phyloP scores from a whole-genome alignment of 2,329 filamentous ascomycete genomes.

The Colletotrichum sp. region DNA sequence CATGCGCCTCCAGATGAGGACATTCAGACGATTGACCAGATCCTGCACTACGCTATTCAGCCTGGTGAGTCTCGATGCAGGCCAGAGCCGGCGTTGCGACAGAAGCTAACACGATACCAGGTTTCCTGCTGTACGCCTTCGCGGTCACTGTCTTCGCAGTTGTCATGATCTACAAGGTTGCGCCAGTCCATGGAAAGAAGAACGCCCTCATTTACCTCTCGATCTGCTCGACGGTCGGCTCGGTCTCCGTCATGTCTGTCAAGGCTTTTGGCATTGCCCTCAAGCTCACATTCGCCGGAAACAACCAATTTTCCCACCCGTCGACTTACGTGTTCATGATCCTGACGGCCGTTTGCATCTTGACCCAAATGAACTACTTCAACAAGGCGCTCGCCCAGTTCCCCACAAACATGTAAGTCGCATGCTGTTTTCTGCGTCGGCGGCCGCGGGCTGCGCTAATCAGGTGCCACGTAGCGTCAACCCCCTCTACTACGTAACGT shows the following conservation, averaged over 20 bases:
- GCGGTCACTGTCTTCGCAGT: constrained; percentile 82
- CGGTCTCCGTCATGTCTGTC: constrained; percentile 98
- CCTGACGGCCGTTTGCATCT: constrained; percentile 87
- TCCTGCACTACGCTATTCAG: constrained; percentile 87
- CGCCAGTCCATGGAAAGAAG: constrained; percentile 88
- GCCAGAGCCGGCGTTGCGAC: not conserved
- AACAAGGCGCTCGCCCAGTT: constrained; percentile 98
- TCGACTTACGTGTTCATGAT: constrained; percentile 99
- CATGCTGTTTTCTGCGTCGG: not conserved
- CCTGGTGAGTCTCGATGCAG: constrained; percentile 67
- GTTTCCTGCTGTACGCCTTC: constrained; percentile 86
- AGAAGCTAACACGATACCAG: constrained; percentile 48
- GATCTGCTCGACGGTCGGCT: constrained; percentile 96
- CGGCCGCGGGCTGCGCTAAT: constrained; percentile 2
- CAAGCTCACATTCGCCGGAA: constrained; percentile 89
- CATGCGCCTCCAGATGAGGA: constrained; percentile 95
- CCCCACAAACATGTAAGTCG: constrained; percentile 89
- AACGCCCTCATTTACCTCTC: constrained; percentile 97
- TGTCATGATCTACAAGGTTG: constrained; percentile 96
- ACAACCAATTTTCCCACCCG: constrained; percentile 94
- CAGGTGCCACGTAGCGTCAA: constrained; percentile 70
- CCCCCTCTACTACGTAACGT: constrained; percentile 96
- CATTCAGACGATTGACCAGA: constrained; percentile 89
- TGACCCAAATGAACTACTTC: constrained; percentile 99
- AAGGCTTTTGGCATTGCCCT: constrained; percentile 98